A percentile compares a stretch with the other conserved stretches of the same genome.
Conservation (phyloP, 495 filamentous ascomycete species). For the Cercophora samala region DNA sequence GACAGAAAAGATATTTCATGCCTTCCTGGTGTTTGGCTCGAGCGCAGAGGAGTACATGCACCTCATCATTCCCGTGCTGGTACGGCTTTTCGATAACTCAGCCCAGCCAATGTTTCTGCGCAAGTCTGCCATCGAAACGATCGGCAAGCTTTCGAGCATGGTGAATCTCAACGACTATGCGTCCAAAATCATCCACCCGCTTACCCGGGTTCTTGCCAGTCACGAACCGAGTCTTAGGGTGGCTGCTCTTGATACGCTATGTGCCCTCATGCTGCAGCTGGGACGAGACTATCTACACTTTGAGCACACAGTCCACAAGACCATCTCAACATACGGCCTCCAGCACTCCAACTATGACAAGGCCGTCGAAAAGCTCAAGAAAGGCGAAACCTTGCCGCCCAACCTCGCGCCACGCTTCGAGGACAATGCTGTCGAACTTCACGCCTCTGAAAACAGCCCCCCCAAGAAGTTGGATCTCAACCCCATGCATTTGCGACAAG, state of each 20-base stretch:
- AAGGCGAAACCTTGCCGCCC: conserved; percentile 88
- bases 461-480: conserved; percentile 95
- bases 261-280: conserved; percentile 91
- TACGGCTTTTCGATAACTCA: conserved; percentile 82
- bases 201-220: conserved; percentile 72
- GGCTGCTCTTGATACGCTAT: conserved; percentile 91
- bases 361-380: conserved; percentile 85
- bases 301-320: conserved; percentile 84
- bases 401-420: conserved; percentile 86
- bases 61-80: conserved; percentile 93
- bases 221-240: conserved; percentile 69
- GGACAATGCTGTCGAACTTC: conserved; percentile 70
- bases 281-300: conserved; percentile 94
- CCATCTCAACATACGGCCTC: conserved; percentile 63
- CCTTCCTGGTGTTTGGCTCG: conserved; percentile 92
- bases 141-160: conserved; percentile 90
- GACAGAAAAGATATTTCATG: conserved; percentile 87
- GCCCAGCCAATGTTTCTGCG: conserved; percentile 73
- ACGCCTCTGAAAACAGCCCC: conserved; percentile 69
- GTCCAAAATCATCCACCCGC: conserved; percentile 86
- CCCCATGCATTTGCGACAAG: conserved; percentile 92
- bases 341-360: conserved; percentile 85
- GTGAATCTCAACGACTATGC: conserved; percentile 98
- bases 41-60: conserved; percentile 99
- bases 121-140: conserved; percentile 87